Evolutionary conservation across 306 rosid genomes (phyloP).

Genomic region (Cucumis hystrix): DNA sequence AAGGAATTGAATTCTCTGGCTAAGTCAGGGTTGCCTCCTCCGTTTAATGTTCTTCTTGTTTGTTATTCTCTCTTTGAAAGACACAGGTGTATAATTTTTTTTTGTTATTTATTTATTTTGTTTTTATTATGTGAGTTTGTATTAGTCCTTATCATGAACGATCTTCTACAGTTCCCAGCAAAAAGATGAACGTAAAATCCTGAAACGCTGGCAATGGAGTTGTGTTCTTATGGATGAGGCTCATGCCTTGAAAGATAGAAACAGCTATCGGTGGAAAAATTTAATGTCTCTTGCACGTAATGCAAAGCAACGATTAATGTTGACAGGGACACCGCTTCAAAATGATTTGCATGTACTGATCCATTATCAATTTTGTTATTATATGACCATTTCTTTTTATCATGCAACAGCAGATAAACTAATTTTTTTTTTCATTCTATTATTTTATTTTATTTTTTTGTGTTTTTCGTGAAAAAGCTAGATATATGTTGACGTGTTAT

Average conservation of each 20-base stretch:
- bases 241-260: slow-evolving; percentile 93
- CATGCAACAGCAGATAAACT: background rate
- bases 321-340: slow-evolving; percentile 96
- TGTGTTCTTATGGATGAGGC: slow-evolving; percentile 99
- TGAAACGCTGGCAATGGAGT: slow-evolving; percentile 95
- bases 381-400: slow-evolving; percentile 10
- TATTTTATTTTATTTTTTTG: background rate
- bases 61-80: slow-evolving; percentile 96
- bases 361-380: slow-evolving; percentile 4
- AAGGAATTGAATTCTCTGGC: slow-evolving; percentile 71
- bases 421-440: background rate
- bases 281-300: slow-evolving; percentile 83
- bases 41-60: slow-evolving; percentile 88
- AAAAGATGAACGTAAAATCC: slow-evolving; percentile 86
- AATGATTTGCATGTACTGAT: slow-evolving; percentile 71
- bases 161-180: slow-evolving; percentile 69
- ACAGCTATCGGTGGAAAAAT: slow-evolving; percentile 92
- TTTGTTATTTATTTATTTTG: background rate
- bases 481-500: background rate
- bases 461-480: background rate
- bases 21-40: slow-evolving; percentile 76
- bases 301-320: slow-evolving; percentile 90
- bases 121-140: background rate
- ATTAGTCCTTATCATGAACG: slow-evolving; percentile 17
- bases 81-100: slow-evolving; percentile 54